phyloP scores from a whole-genome alignment of 176 grass and related monocot species.

The Microstegium vimineum region DNA sequence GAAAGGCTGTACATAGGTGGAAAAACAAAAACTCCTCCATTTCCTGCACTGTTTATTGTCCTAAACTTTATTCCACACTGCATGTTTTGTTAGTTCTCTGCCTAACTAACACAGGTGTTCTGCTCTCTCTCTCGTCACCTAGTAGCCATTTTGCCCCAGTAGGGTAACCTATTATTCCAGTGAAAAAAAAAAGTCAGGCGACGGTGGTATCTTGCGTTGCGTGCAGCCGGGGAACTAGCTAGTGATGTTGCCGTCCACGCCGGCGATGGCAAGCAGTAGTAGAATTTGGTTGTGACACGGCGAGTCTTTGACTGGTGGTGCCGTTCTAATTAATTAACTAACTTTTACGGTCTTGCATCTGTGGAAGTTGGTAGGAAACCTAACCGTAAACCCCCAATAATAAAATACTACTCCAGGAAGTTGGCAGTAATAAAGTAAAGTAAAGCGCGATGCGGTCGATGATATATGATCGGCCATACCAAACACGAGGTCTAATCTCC shows the following conservation, averaged over 20 bases:
- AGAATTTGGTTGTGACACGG: conserved; percentile 6
- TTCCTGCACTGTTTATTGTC: conserved; percentile 5
- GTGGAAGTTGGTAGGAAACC: not conserved
- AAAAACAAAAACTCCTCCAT: not conserved
- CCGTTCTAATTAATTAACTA: not conserved
- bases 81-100: not conserved
- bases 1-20: too few species aligned
- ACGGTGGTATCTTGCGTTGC: not conserved
- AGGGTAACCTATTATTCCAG: not conserved
- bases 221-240: conserved; percentile 11
- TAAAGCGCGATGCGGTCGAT: not conserved
- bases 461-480: not conserved
- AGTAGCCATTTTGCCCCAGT: not conserved
- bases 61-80: not conserved
- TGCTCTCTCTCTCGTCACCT: not conserved
- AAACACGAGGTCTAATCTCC: not conserved
- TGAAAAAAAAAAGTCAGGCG: not conserved
- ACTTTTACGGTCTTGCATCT: not conserved
- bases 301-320: not conserved
- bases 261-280: not conserved
- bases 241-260: not conserved
- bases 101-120: not conserved
- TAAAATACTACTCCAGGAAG: too few species aligned
- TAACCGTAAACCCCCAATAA: not conserved
- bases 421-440: too few species aligned